Evolutionary conservation across 2,329 filamentous ascomycete genomes (phyloP).

Genomic region (Fusarium goolgardi): DNA sequence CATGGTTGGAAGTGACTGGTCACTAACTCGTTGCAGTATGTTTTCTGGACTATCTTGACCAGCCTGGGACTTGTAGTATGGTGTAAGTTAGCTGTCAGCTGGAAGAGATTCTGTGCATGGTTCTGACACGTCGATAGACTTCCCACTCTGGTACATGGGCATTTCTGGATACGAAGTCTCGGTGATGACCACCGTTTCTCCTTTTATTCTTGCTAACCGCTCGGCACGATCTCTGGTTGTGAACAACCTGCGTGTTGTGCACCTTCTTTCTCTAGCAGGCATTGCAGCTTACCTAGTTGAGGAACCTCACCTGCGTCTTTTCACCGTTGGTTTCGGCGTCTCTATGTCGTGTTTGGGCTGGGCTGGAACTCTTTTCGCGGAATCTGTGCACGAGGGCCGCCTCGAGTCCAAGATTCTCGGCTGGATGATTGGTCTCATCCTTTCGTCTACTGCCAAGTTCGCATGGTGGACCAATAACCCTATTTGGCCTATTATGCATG

Average conservation of each 20-base stretch:
- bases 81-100: constrained; percentile 71
- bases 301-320: constrained; percentile 79
- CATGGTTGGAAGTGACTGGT: not conserved
- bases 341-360: constrained; percentile 84
- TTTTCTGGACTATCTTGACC: constrained; percentile 96
- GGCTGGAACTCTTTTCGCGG: constrained; percentile 83
- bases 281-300: constrained; percentile 82
- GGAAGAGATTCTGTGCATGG: not conserved
- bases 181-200: constrained; percentile 86
- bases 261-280: constrained; percentile 82
- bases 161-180: constrained; percentile 95
- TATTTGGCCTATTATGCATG: constrained; percentile 94
- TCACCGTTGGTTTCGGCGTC: constrained; percentile 83
- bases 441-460: constrained; percentile 91
- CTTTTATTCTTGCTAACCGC: constrained; percentile 78
- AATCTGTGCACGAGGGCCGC: constrained; percentile 77
- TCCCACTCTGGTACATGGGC: constrained; percentile 98
- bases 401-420: constrained; percentile 86
- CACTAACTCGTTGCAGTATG: constrained; percentile 68
- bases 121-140: constrained; percentile 67
- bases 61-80: constrained; percentile 89
- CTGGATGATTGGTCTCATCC: constrained; percentile 82
- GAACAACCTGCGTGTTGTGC: constrained; percentile 75
- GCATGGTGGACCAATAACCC: constrained; percentile 96
- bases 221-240: constrained; percentile 75